Evolutionary conservation across 2,329 filamentous ascomycete species (phyloP), one percentile per base, ranked within the genome.

Genomic region (Colletotrichum eleusines): DNA sequence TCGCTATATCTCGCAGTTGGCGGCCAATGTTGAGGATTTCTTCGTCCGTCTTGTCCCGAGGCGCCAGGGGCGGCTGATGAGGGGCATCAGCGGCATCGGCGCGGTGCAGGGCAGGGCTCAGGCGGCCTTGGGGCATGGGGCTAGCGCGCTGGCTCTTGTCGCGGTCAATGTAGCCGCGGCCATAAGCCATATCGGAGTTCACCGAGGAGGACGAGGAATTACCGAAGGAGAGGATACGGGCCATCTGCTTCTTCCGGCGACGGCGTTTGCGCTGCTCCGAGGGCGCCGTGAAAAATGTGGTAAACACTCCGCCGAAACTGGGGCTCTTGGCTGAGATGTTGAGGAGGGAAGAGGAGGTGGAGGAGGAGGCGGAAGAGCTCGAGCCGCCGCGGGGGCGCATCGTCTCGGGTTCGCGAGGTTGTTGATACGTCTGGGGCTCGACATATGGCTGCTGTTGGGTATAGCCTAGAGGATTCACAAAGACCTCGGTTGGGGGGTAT

Each of bases 121-220:
- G 58, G 46, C 44, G 48, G 60, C 33, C 70, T 60, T 44, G 64
- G 6, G 63, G 50, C 61, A 23, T 42, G 14, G 63, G 44, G 31
- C 69, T 59, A 69, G 73, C 31, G 70, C 69, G 31, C 51, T 79
- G 80, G 66, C 78, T 81, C 72, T 77, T 77, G 35, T 74, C 72
- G 44, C 81, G 80, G 72, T 84, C 84, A 57, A 88, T 82, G 73
- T 86, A 91, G 20, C 89, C 90, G 65, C 82, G 85, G 12, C 91
- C 90, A 76, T 92, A 93, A 12, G 90, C 90, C 71, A 93, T 81
- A 76, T 93, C 91, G 26, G 87, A 88, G 78, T 92, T 89, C 65
- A 92, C 84, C 0, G 90, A 91, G 0, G 90, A 92, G 2, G 89
- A 91, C 1, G 90, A 92, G 2, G 88, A 90, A 75, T 90, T 91